Evolutionary conservation across 768 basidiomycete species (phyloP).

Genomic region (Boletellus sp.): DNA sequence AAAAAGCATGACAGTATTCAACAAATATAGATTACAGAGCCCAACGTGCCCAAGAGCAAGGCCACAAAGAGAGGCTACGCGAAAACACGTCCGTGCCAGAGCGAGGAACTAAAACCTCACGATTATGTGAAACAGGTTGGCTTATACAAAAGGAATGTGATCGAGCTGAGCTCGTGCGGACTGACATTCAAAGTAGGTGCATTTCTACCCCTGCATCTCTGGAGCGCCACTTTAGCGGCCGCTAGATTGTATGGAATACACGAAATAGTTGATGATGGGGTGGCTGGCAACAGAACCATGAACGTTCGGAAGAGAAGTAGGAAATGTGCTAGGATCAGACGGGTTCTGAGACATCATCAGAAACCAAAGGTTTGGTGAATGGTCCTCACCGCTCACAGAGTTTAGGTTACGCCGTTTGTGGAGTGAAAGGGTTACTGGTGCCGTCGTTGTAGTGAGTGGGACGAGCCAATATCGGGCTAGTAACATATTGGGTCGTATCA

Average conservation of each 20-base stretch:
- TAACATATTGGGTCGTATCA: constrained; percentile 13
- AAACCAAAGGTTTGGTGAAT: neutral
- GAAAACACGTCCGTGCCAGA: neutral
- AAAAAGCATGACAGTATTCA: too few relatives aligned
- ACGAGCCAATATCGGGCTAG: neutral
- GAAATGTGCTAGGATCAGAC: constrained; percentile 37
- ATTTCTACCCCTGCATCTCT: constrained; percentile 18
- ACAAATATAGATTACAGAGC: neutral
- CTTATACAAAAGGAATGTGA: neutral
- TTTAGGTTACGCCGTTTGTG: constrained; percentile 21
- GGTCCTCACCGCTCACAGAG: constrained; percentile 24
- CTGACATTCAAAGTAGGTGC: neutral
- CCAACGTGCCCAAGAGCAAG: neutral
- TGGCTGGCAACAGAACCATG: constrained; percentile 5
- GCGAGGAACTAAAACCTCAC: neutral
- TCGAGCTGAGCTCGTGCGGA: neutral
- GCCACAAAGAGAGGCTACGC: neutral
- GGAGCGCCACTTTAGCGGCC: constrained; percentile 25
- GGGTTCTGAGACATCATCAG: constrained; percentile 27
- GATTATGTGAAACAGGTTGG: neutral
- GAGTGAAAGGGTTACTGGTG: constrained; percentile 11
- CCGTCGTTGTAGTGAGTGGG: constrained; percentile 6
- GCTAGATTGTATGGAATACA: constrained; percentile 6
- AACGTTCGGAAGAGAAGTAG: constrained; percentile 18
- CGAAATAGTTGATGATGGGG: constrained; percentile 10